phyloP scores from a whole-genome alignment of 305 asterid species.

The Vinca major region DNA sequence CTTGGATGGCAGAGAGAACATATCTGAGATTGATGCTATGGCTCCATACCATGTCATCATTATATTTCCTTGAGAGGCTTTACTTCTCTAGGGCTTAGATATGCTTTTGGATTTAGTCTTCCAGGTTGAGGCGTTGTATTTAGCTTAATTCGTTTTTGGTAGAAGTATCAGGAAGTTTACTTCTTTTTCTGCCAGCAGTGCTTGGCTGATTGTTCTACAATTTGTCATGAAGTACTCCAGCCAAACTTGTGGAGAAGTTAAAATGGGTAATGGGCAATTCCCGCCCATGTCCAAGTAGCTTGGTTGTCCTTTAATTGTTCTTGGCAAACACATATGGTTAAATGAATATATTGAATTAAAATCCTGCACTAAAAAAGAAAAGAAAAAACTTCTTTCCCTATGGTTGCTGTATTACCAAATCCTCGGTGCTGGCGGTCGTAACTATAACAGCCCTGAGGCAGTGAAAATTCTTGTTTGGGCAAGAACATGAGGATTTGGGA shows the following conservation, averaged over 20 bases:
- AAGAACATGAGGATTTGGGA: too few relatives aligned
- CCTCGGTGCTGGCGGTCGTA: too few relatives aligned
- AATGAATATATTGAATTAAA: not conserved
- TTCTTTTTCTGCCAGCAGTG: not conserved
- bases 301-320: not conserved
- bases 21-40: not conserved
- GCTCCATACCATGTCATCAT: too few relatives aligned
- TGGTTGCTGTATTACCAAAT: not conserved
- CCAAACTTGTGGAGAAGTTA: not conserved
- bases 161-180: not conserved
- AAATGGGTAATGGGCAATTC: not conserved
- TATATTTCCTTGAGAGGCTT: not conserved
- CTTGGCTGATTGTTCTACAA: not conserved
- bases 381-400: not conserved
- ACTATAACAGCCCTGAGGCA: too few relatives aligned
- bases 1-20: not conserved
- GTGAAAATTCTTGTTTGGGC: too few relatives aligned
- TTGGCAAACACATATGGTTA: not conserved
- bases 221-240: not conserved
- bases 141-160: not conserved
- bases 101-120: not conserved
- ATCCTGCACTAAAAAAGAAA: not conserved
- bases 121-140: not conserved
- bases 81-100: not conserved
- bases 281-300: not conserved